Evolutionary conservation across 1,139 yeast genomes (phyloP).

Genomic region (Pichia sp.): DNA sequence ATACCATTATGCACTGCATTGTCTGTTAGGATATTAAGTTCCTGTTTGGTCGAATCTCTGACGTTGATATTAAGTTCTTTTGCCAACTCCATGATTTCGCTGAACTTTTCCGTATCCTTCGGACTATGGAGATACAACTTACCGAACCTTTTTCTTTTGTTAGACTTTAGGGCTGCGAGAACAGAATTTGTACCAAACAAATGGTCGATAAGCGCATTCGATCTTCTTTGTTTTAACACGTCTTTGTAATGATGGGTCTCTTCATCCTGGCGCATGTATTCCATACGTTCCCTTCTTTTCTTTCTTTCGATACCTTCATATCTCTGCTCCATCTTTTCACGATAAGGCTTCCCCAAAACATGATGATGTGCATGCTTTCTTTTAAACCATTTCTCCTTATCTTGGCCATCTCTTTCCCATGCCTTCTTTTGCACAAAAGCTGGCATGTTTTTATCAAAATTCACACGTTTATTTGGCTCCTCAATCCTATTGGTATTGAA

Average conservation of each 20-base stretch:
- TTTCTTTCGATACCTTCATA: constrained; percentile 13
- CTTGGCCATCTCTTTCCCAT: constrained; percentile 53
- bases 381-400: constrained; percentile 52
- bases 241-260: constrained; percentile 9
- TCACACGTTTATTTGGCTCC: constrained; percentile 15
- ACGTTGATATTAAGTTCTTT: constrained; percentile 27
- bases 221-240: constrained; percentile 7
- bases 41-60: constrained; percentile 43
- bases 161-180: constrained; percentile 57
- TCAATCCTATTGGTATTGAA: constrained; percentile 14
- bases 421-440: constrained; percentile 40
- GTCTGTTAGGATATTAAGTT: constrained; percentile 55
- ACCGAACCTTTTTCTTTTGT: constrained; percentile 50
- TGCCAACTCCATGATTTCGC: constrained; percentile 44
- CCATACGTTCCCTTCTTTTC: constrained; percentile 9
- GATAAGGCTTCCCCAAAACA: constrained; percentile 36
- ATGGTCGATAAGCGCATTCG: constrained; percentile 57
- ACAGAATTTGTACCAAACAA: constrained; percentile 77
- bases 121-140: constrained; percentile 48
- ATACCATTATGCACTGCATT: constrained; percentile 82
- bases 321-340: constrained; percentile 10
- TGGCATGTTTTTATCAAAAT: constrained; percentile 45
- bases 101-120: constrained; percentile 28
- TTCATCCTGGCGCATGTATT: constrained; percentile 3
- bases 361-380: constrained; percentile 57